phyloP scores from a whole-genome alignment of 2,329 filamentous ascomycete species.

The Xylaria sp. region DNA sequence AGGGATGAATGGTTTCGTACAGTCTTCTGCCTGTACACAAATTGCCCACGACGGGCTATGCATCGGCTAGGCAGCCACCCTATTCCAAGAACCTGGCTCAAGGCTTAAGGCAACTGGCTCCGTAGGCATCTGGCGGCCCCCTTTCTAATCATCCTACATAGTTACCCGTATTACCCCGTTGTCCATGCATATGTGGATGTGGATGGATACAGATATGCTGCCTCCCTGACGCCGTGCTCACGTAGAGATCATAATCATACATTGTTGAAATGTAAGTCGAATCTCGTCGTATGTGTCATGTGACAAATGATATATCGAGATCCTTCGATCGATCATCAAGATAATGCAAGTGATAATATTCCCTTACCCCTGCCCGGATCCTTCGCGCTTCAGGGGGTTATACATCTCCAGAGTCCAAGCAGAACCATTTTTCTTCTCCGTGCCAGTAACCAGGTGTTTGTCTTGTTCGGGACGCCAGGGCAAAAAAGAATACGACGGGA shows the following conservation, averaged over 20 bases:
- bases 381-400: background rate
- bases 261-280: background rate
- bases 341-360: constrained; percentile 3
- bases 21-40: background rate
- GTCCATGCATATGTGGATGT: background rate
- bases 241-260: background rate
- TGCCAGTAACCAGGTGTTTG: background rate
- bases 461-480: background rate
- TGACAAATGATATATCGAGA: constrained; percentile 2
- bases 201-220: background rate
- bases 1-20: background rate
- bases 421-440: background rate
- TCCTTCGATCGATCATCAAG: constrained; percentile 8
- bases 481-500: background rate
- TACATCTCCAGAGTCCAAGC: background rate
- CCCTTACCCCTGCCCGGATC: background rate
- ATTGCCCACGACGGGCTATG: background rate
- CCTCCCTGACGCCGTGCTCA: no score
- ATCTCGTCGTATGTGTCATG: background rate
- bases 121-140: background rate
- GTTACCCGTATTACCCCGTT: background rate
- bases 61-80: constrained; percentile 2
- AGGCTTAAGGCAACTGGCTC: background rate
- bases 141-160: background rate
- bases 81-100: constrained; percentile 9